A percentile compares a stretch with the other conserved stretches of the same genome.
Conservation (phyloP, 2,329 filamentous ascomycete genomes). For the Aspergillus novoparasiticus region DNA sequence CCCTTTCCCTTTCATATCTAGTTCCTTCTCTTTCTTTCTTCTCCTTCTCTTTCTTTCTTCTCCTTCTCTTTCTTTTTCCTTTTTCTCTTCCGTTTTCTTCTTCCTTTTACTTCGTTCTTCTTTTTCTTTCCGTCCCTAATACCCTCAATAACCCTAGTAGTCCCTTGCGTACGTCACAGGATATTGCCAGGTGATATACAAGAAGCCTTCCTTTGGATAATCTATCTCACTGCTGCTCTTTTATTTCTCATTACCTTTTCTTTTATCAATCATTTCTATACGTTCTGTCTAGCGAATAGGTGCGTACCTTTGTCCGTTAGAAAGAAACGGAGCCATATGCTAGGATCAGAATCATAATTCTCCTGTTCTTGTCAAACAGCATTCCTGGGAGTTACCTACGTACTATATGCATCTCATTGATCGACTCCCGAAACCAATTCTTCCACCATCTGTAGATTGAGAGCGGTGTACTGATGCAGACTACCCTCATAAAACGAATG, state of each 20-base stretch:
- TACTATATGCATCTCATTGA: background rate
- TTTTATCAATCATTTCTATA: background rate
- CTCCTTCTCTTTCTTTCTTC: background rate
- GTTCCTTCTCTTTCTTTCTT: background rate
- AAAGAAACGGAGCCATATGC: background rate
- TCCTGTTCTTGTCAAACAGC: background rate
- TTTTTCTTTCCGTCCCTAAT: background rate
- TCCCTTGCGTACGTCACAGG: background rate
- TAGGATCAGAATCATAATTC: background rate
- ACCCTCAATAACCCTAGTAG: background rate
- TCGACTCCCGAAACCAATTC: background rate
- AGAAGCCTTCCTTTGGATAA: background rate
- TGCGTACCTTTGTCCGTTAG: background rate
- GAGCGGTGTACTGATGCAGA: too few species aligned
- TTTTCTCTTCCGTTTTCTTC: constrained; percentile 1
- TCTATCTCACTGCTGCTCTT: background rate
- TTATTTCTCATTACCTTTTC: background rate
- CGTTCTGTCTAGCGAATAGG: background rate
- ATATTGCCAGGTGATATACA: background rate
- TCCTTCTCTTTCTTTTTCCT: background rate
- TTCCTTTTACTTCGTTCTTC: background rate
- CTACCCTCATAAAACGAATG: too few species aligned
- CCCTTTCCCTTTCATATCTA: background rate
- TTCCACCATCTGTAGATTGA: background rate
- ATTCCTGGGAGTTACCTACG: background rate